Percentiles rank a stretch among this genome's conserved stretches.
Evolutionary conservation across 2,329 filamentous ascomycete genomes (phyloP).

Genomic region (Monosporascus sp.): DNA sequence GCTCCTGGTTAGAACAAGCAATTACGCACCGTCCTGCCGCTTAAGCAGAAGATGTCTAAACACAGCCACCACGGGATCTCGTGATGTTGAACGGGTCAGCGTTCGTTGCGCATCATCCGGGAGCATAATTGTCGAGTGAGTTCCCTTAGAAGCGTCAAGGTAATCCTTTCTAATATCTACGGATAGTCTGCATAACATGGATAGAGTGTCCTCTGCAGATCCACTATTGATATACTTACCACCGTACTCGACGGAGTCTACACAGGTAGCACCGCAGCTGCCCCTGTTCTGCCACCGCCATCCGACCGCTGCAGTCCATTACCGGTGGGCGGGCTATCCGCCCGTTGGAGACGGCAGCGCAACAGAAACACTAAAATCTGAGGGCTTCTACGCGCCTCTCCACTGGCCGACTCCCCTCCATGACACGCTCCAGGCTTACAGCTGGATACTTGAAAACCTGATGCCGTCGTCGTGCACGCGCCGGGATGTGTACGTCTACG

Average conservation of each 20-base stretch:
- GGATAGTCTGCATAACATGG: slow-evolving; percentile 44
- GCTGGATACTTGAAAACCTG: slow-evolving; percentile 45
- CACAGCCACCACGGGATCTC: slow-evolving; percentile 12
- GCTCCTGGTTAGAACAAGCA: slow-evolving; percentile 7
- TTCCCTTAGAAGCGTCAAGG: background rate
- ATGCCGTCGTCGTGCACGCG: slow-evolving; percentile 28
- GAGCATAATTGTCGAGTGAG: slow-evolving; percentile 46
- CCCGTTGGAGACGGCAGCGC: slow-evolving; percentile 9
- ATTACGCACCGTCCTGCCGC: slow-evolving; percentile 5
- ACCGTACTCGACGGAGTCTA: slow-evolving; percentile 33
- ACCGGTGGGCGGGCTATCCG: slow-evolving; percentile 44
- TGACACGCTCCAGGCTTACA: slow-evolving; percentile 49
- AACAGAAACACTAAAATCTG: background rate
- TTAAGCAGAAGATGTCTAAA: slow-evolving; percentile 13
- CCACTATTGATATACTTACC: slow-evolving; percentile 54
- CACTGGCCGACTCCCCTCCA: slow-evolving; percentile 54
- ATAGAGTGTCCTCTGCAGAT: slow-evolving; percentile 28
- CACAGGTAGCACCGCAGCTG: slow-evolving; percentile 22
- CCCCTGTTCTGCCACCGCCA: slow-evolving; percentile 37
- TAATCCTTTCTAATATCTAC: slow-evolving; percentile 11
- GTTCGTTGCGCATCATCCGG: slow-evolving; percentile 47
- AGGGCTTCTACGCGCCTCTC: slow-evolving; percentile 18
- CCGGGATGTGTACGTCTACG: slow-evolving; percentile 46
- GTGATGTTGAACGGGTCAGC: slow-evolving; percentile 34
- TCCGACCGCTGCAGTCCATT: slow-evolving; percentile 53